phyloP scores from a whole-genome alignment of 2,329 filamentous ascomycete species.

The Rhinocladiella similis region DNA sequence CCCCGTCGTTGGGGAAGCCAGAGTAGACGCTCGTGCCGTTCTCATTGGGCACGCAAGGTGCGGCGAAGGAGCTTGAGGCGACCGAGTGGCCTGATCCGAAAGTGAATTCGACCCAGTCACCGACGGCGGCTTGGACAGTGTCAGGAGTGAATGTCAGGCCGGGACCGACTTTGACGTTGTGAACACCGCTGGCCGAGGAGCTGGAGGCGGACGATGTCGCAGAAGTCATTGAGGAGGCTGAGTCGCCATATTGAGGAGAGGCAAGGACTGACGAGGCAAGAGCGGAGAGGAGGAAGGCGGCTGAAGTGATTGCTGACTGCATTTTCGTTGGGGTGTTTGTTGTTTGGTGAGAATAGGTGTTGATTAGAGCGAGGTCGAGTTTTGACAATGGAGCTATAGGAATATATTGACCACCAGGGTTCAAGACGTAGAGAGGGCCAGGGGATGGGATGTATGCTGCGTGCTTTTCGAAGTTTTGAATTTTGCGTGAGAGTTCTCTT shows the following conservation, averaged over 20 bases:
- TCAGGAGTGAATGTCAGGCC: slow-evolving; percentile 47
- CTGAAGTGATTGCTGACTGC: slow-evolving; percentile 19
- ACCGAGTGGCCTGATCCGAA: slow-evolving; percentile 56
- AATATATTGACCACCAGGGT: neutral
- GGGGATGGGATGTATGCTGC: neutral
- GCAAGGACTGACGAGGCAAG: slow-evolving; percentile 24
- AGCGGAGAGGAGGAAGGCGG: slow-evolving; percentile 17
- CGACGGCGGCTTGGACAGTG: slow-evolving; percentile 44
- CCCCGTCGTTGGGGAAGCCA: slow-evolving; percentile 40
- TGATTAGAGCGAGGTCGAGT: neutral
- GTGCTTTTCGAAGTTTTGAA: neutral
- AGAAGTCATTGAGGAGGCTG: slow-evolving; percentile 1
- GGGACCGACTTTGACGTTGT: slow-evolving; percentile 26
- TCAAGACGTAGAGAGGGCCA: neutral
- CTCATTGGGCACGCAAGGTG: slow-evolving; percentile 50
- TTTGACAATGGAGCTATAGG: neutral
- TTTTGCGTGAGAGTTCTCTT: neutral
- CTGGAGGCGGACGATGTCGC: slow-evolving; percentile 1
- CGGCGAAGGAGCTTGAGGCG: slow-evolving; percentile 49
- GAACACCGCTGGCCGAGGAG: slow-evolving; percentile 11
- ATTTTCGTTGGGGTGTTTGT: slow-evolving; percentile 7
- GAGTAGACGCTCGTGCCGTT: slow-evolving; percentile 41
- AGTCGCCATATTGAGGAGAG: slow-evolving; percentile 21
- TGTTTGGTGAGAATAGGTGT: neutral
- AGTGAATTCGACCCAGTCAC: slow-evolving; percentile 55